phyloP scores from a whole-genome alignment of 2,329 filamentous ascomycete species.

The Akanthomyces muscarius region DNA sequence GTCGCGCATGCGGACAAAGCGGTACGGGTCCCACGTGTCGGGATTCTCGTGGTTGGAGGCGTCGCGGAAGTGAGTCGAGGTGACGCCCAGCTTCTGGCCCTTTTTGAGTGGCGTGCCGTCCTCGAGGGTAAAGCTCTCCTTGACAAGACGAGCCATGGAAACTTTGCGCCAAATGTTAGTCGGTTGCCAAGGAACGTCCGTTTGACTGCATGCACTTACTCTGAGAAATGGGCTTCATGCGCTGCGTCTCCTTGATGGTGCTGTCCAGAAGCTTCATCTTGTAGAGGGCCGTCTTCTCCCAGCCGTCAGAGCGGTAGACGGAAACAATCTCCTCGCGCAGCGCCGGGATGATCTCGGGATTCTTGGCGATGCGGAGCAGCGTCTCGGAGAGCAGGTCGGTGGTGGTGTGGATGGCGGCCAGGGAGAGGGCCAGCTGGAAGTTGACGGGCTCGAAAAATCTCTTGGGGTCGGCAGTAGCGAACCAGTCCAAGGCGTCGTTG shows the following conservation, averaged over 20 bases:
- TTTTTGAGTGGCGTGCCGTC: slow-evolving; percentile 18
- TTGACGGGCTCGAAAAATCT: slow-evolving; percentile 17
- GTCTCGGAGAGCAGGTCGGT: slow-evolving; percentile 27
- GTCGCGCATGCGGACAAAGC: slow-evolving; percentile 40
- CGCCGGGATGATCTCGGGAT: slow-evolving; percentile 32
- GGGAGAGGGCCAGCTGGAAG: slow-evolving; percentile 28
- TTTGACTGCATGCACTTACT: slow-evolving; percentile 1
- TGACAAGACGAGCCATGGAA: slow-evolving; percentile 15
- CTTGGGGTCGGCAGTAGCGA: slow-evolving; percentile 41
- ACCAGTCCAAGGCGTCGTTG: slow-evolving; percentile 51
- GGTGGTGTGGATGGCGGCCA: slow-evolving; percentile 54
- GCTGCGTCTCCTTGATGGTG: slow-evolving; percentile 48
- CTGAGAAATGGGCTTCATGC: slow-evolving; percentile 39
- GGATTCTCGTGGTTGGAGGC: slow-evolving; percentile 33
- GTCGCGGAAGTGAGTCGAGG: slow-evolving; percentile 2
- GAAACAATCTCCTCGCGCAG: slow-evolving; percentile 39
- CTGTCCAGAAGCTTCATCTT: slow-evolving; percentile 46
- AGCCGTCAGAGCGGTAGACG: slow-evolving; percentile 25
- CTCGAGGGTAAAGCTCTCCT: slow-evolving; percentile 14
- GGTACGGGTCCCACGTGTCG: slow-evolving; percentile 41
- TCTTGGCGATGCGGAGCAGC: slow-evolving; percentile 35
- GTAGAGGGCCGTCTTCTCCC: slow-evolving; percentile 43
- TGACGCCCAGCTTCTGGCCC: slow-evolving; percentile 9
- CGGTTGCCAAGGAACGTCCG: no score
- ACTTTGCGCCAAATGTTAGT: neutral